Percentiles rank a stretch among this genome's conserved stretches.
phyloP scores from a whole-genome alignment of 2,329 filamentous ascomycete species.

The Lasiodiplodia sp. region DNA sequence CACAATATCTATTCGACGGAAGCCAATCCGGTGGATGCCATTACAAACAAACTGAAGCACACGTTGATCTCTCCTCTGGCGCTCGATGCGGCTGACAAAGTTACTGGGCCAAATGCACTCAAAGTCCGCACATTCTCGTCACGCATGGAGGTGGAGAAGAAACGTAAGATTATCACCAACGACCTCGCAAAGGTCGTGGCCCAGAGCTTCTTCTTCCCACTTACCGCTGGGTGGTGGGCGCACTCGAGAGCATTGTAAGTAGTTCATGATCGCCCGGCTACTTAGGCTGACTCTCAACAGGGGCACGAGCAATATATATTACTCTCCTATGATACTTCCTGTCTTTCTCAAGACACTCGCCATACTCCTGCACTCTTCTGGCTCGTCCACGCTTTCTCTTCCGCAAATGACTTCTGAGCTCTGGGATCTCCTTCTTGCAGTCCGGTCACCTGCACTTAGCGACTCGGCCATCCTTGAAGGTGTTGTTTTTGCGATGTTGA shows the following conservation, averaged over 20 bases:
- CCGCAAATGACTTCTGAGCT: slow-evolving; percentile 84
- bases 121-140: slow-evolving; percentile 91
- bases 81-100: slow-evolving; percentile 78
- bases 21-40: slow-evolving; percentile 68
- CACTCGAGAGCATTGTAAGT: slow-evolving; percentile 60
- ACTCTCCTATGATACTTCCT: slow-evolving; percentile 77
- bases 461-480: slow-evolving; percentile 75
- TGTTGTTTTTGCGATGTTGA: slow-evolving; percentile 79
- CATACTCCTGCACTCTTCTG: slow-evolving; percentile 81
- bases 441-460: slow-evolving; percentile 57
- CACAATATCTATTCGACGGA: slow-evolving; percentile 71
- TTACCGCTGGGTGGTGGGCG: slow-evolving; percentile 81
- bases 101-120: slow-evolving; percentile 80
- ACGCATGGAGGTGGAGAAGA: slow-evolving; percentile 71
- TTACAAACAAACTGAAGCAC: slow-evolving; percentile 72
- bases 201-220: slow-evolving; percentile 82
- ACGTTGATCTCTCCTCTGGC: slow-evolving; percentile 83
- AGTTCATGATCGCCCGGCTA: slow-evolving; percentile 31
- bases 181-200: slow-evolving; percentile 79
- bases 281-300: slow-evolving; percentile 19
- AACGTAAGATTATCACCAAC: slow-evolving; percentile 69
- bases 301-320: slow-evolving; percentile 59
- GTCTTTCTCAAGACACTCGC: slow-evolving; percentile 87
- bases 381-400: slow-evolving; percentile 77
- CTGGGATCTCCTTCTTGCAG: slow-evolving; percentile 78